A percentile compares a stretch with the other conserved stretches of the same genome.
Evolutionary conservation across 371 early-diverging fungal genomes (phyloP).

Genomic region (Mortierella polycephala): DNA sequence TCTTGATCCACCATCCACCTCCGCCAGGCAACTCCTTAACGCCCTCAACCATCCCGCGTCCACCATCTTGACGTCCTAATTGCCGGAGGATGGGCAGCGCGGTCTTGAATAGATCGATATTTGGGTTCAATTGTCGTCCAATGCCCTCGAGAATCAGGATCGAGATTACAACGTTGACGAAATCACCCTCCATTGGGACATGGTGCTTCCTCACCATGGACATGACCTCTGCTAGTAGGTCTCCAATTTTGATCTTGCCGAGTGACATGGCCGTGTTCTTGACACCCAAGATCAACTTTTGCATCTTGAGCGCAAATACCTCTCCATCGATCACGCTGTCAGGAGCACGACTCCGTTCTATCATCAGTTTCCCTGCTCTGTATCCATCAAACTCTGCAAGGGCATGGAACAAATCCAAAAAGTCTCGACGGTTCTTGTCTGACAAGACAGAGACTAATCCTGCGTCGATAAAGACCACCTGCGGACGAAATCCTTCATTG

Average conservation of each 20-base stretch:
- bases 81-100: conserved; percentile 82
- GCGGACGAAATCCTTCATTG: conserved; percentile 77
- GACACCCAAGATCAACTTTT: conserved; percentile 75
- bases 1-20: conserved; percentile 68
- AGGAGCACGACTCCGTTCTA: conserved; percentile 86
- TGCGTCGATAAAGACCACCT: conserved; percentile 89
- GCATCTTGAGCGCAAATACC: conserved; percentile 83
- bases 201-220: conserved; percentile 90
- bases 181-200: conserved; percentile 93
- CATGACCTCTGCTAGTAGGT: conserved; percentile 83
- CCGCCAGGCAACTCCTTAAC: conserved; percentile 63
- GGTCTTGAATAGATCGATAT: conserved; percentile 89
- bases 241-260: conserved; percentile 79
- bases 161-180: conserved; percentile 90
- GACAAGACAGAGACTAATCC: conserved; percentile 88
- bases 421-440: conserved; percentile 78
- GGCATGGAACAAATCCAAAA: conserved; percentile 90
- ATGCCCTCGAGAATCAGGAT: conserved; percentile 95
- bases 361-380: conserved; percentile 85
- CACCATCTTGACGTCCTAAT: conserved; percentile 68
- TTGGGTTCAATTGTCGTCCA: conserved; percentile 89
- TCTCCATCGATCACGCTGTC: conserved; percentile 77
- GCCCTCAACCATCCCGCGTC: conserved; percentile 64
- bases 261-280: conserved; percentile 81
- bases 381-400: conserved; percentile 88